phyloP scores from a whole-genome alignment of 495 filamentous ascomycete species.

The Hamigera avellanea region DNA sequence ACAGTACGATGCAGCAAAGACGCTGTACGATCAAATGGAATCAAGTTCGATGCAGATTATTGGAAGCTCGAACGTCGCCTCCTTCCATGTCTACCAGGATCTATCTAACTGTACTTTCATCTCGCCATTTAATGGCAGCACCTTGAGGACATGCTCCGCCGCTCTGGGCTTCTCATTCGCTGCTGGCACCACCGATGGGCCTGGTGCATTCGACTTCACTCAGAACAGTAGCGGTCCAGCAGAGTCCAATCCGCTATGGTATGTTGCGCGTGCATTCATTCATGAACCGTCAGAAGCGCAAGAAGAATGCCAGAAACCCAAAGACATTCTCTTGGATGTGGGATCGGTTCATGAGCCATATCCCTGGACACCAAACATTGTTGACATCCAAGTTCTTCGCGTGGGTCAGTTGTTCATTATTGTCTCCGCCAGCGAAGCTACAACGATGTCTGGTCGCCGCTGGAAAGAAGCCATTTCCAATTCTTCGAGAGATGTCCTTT shows the following conservation, averaged over 20 bases:
- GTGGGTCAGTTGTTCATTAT: constrained; percentile 84
- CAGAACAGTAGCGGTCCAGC: constrained; percentile 71
- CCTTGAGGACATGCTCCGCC: constrained; percentile 71
- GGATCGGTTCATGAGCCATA: constrained; percentile 74
- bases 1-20: constrained; percentile 52
- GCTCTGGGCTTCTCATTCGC: constrained; percentile 91
- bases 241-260: constrained; percentile 69
- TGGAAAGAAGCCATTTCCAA: constrained; percentile 74
- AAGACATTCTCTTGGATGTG: constrained; percentile 83
- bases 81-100: constrained; percentile 65
- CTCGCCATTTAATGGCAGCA: constrained; percentile 61
- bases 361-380: constrained; percentile 84
- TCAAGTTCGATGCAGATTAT: constrained; percentile 29
- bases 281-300: constrained; percentile 64
- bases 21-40: constrained; percentile 45
- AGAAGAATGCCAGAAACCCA: constrained; percentile 64
- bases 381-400: constrained; percentile 81
- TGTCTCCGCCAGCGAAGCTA: constrained; percentile 82
- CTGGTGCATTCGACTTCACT: constrained; percentile 88
- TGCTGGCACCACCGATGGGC: constrained; percentile 87
- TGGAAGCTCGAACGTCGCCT: constrained; percentile 49
- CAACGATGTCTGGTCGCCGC: constrained; percentile 86
- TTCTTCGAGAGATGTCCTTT: constrained; percentile 37
- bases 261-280: constrained; percentile 58
- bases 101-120: constrained; percentile 64